phyloP scores from a whole-genome alignment of 2,329 filamentous ascomycete species.

The Botrytis byssoidea region DNA sequence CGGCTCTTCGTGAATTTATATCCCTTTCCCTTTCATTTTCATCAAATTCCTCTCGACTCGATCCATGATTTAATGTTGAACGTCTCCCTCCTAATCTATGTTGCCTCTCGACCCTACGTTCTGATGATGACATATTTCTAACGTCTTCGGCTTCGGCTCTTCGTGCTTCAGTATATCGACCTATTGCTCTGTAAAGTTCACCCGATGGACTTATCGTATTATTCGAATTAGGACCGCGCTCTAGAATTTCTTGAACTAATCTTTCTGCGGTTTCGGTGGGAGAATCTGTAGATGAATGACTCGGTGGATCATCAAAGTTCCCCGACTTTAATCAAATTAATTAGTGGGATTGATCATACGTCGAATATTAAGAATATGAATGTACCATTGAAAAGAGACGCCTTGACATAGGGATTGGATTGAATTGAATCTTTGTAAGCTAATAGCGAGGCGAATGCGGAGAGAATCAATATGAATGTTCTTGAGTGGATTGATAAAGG shows the following conservation, averaged over 20 bases:
- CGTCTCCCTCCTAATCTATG: slow-evolving; percentile 30
- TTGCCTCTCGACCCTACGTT: slow-evolving; percentile 1
- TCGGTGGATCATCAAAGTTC: slow-evolving; percentile 34
- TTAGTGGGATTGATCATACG: slow-evolving; percentile 10
- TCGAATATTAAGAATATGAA: background rate
- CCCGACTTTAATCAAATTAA: slow-evolving; percentile 29
- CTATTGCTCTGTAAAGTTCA: slow-evolving; percentile 46
- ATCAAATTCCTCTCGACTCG: slow-evolving; percentile 19
- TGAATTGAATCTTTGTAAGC: background rate
- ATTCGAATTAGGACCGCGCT: slow-evolving; percentile 40
- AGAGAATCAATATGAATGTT: background rate
- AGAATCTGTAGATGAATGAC: slow-evolving; percentile 29
- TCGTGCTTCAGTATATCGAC: slow-evolving; percentile 26
- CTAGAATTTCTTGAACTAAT: slow-evolving; percentile 43
- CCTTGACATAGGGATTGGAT: slow-evolving; percentile 27
- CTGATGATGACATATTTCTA: slow-evolving; percentile 16
- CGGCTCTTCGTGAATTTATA: slow-evolving; percentile 17
- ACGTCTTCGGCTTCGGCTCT: slow-evolving; percentile 5
- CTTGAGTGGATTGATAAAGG: background rate
- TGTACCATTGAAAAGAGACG: slow-evolving; percentile 34
- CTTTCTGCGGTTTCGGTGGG: slow-evolving; percentile 35
- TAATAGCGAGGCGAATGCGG: background rate
- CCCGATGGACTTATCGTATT: slow-evolving; percentile 45
- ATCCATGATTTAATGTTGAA: slow-evolving; percentile 20
- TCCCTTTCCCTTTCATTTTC: background rate